Percentiles rank a stretch among this genome's conserved stretches.
phyloP scores from a whole-genome alignment of 257 asterid species.

The Verbascum thapsus region DNA sequence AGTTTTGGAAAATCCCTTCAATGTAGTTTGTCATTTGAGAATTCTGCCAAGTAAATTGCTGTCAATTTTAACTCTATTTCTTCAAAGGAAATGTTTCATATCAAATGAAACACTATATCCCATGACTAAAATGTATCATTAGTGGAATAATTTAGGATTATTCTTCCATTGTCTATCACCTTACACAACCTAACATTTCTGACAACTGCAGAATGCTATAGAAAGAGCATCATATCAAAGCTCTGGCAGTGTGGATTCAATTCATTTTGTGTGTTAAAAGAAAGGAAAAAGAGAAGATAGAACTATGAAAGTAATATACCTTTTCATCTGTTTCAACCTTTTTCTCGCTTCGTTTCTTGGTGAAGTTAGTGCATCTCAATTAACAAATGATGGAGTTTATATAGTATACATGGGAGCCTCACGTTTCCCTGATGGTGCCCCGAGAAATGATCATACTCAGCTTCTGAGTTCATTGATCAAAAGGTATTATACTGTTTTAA shows the following conservation, averaged over 20 bases:
- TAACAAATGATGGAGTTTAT: slow-evolving; percentile 39
- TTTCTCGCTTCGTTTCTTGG: slow-evolving; percentile 6
- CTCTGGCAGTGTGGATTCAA: background rate
- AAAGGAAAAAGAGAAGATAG: background rate
- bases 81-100: too few species aligned
- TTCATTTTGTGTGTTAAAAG: background rate
- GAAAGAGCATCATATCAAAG: slow-evolving; percentile 9
- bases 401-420: slow-evolving; percentile 58
- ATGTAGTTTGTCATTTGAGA: too few species aligned
- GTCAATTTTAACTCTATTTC: too few species aligned
- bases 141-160: too few species aligned
- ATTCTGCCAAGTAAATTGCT: too few species aligned
- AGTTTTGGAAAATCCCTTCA: too few species aligned
- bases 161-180: too few species aligned
- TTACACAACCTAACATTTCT: too few species aligned
- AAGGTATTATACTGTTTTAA: slow-evolving; percentile 27
- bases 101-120: too few species aligned
- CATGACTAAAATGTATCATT: too few species aligned
- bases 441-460: slow-evolving; percentile 31
- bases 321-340: slow-evolving; percentile 24
- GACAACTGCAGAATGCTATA: background rate
- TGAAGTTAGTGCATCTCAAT: slow-evolving; percentile 24
- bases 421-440: slow-evolving; percentile 12
- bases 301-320: slow-evolving; percentile 32
- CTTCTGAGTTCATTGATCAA: slow-evolving; percentile 36